These are phyloP conservation scores for Mortierella sp. DNA, from an alignment of 371 early-diverging fungal species.

Conservation along the genomic window DNA sequence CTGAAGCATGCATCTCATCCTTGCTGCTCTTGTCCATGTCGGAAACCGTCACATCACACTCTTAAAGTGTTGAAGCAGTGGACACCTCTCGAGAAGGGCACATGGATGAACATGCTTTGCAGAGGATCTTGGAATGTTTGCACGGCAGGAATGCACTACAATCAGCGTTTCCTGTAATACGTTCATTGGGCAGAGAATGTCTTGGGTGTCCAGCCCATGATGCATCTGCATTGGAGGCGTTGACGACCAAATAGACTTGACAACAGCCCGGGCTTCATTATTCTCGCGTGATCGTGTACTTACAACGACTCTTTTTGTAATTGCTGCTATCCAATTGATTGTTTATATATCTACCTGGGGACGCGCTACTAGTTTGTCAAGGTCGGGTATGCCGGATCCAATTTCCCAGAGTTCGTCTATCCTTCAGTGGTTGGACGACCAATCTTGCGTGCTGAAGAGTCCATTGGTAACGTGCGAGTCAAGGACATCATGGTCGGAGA, in stretches of 20 bases:
- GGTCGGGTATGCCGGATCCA: conserved; percentile 95
- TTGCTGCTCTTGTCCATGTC: neutral
- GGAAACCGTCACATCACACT: conserved; percentile 14
- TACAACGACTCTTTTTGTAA: conserved; percentile 14
- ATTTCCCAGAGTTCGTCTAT: conserved; percentile 96
- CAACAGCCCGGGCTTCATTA: neutral
- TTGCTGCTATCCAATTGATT: conserved; percentile 1
- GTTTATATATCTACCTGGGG: neutral
- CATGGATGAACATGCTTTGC: neutral
- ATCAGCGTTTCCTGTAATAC: neutral
- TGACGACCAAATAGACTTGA: neutral
- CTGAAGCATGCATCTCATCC: neutral
- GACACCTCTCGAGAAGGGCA: neutral
- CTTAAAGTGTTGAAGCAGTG: neutral
- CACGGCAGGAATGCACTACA: neutral
- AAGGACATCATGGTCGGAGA: conserved; percentile 98
- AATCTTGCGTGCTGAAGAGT: conserved; percentile 96
- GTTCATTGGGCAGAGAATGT: neutral
- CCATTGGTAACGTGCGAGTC: conserved; percentile 78
- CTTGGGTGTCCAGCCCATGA: neutral
- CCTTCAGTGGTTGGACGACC: conserved; percentile 98
- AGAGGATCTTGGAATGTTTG: neutral
- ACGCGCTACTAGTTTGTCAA: conserved; percentile 89
- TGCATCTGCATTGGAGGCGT: neutral
- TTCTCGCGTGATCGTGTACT: neutral